Evolutionary conservation across 1,139 yeast species (phyloP), one percentile per base, ranked within the genome.

Genomic region (Lodderomyces parapsilosis): DNA sequence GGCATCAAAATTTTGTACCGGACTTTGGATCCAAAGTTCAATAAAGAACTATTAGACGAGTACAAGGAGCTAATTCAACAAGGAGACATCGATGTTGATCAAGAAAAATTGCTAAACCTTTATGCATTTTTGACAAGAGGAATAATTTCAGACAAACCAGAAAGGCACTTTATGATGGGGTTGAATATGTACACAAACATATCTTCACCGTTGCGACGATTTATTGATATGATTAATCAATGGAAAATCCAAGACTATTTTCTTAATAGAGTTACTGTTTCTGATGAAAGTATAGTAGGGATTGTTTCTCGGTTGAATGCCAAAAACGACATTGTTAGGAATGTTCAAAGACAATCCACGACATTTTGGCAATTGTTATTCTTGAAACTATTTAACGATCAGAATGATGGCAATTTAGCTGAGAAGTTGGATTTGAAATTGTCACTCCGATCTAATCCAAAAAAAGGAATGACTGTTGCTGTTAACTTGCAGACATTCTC

Each of bases 201-300:
- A 2, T 90, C 99, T 0, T 90, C 97, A 0, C 99, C 99, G 1
- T 71, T 93, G 49, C 71, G 99, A 62, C 69, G 99, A 51, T 86
- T 79, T 53, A 83, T 84, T n/a, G 99, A 93, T 60, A 65, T 90
- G 54, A 59, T 90, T 6, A 83, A 84, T 52, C 97, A 90, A 55
- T 79, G 93, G 78, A 63, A 59, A 43, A 54, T 72, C 38, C 72
- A 70, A 44, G 65, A 59, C 36, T 51, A 48, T 48, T 48, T 61
- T 20, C 44, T 59, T 31, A 37, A 47, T 5, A 28, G 25, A 14
- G 11, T 7, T 2, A 36, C 39, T 6, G 27, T 47, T 7, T 11
- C 48, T 1, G 43, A 48, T 33, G 40, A 30, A 4, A 18, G 30
- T 13, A 27, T 49, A 4, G 14, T 27, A 2, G 43, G 39, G 5